Base-by-base conservation (phyloP, 805 yeast species). In the Suhomyces emberorum region DNA sequence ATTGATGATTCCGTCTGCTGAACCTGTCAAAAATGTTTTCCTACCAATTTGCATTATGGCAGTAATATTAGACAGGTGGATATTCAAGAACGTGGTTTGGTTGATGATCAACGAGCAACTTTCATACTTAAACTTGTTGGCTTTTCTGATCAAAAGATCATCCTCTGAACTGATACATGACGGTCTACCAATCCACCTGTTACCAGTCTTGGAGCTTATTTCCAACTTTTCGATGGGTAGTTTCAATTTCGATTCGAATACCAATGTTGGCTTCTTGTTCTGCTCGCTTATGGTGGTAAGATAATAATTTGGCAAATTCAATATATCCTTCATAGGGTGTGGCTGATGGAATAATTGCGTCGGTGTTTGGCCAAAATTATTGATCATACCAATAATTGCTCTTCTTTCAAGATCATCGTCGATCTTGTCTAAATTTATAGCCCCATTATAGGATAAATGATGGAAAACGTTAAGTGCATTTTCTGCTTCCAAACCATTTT, bases 361-460 rank as follows among this genome's bases (percentile, higher is more conserved):
- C 1, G 96, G 96, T 0, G 95, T 88, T 54, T 88, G 96, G 0
- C 96, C 96, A 68, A 88, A 88, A 57, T 88, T 88, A 54, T 88
- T 93, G 34, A 88, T 88, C 48, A 84, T 83, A 1, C 95, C 89
- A 15, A 87, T 83, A 3, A 83, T 71, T 1, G 95, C 91, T 25
- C 79, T 68, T 44, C 81, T 72, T 57, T 88, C 95, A 42, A 74
- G 70, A 24, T 79, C 87, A 52, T 87, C 89, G 41, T 76, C 70
- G 38, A 88, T 81, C 15, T 70, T 70, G 42, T 86, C 95, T 36
- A 88, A 61, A 53, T 88, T 79, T 14, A 85, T 80, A 0, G 89
- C 86, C 2, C 96, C 96, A 36, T 82, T 82, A 52, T 88, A 88
- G 38, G 95, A 85, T 44, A 84, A 66, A 54, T 81, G 85, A 58